Evolutionary conservation across 75 land plant genomes (phyloP), one percentile per base, ranked within the genome.

Genomic region (Selaginella moellendorffii): DNA sequence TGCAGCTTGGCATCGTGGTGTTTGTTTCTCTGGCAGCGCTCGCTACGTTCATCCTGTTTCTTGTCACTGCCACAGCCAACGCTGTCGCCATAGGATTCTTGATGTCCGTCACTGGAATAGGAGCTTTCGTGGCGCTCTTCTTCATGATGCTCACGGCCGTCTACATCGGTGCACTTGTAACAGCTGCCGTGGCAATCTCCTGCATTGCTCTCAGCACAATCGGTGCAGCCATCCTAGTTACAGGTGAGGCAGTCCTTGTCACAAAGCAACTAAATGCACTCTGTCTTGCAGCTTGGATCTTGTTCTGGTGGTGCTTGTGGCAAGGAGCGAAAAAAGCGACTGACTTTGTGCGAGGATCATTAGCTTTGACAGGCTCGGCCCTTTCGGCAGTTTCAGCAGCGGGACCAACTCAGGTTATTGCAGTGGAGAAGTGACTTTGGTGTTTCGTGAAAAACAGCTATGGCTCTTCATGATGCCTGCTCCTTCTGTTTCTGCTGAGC

Each of bases 51-150:
- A 68, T 79, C 75, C 64, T 81, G 26, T 82, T 88, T 71, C 76
- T 91, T 68, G 25, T 79, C 63, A 74, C 79, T 2, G 89, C 86
- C n/a, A 91, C 97, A n/a, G 31, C 76, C 28, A 91, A 91, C 71
- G 81, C 89, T 18, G 71, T 91, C 18, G 65, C 82, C 18, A 73
- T 88, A n/a, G 82, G 82, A 24, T 69, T 83, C 25, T 72, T 91
- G 22, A 63, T 83, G 67, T 88, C 95, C 29, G 66, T 88, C 62
- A 84, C 97, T 26, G 83, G 85, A 23, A 84, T 78, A n/a, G 97
- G 97, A 29, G 97, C 96, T 12, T 82, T 83, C 70, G 58, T 82
- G 65, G 95, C 86, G 61, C 24, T 88, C 19, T 91, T 91, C 69
- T 85, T 88, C 67, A 62, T 73, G 2, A 77, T 76, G 53, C 71